Evolutionary conservation across 805 yeast genomes (phyloP), one percentile per base, ranked within the genome.

Genomic region (Saturnispora sanitii): DNA sequence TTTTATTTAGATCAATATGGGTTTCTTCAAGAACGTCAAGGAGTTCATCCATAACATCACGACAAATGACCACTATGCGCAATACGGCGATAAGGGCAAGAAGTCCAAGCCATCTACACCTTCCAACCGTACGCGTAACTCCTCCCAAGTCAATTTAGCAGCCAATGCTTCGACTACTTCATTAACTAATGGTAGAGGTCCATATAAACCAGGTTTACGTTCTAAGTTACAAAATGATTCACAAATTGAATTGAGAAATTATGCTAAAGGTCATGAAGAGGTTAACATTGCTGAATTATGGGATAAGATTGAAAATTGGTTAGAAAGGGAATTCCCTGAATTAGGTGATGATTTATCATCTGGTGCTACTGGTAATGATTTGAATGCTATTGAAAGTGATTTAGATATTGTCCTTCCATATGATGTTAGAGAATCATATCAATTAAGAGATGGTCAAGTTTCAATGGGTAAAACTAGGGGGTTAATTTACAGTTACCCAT

Each of bases 361-460:
- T 38, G 82, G 86, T 22, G 92, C 87, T 46, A 85, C 96, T 0
- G 68, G 71, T 30, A 73, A 79, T 43, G 98, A 92, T 57, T 67
- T 90, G 42, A 68, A 70, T 47, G 90, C 82, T 50, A 80, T 92
- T 23, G 96, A 92, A 63, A 73, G 74, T 50, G 96, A 90, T 58
- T 66, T 87, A 54, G 77, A 74, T 34, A 65, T 85, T 38, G 66
- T 68, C 35, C 68, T 92, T 34, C 98, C 98, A 1, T 65, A 77
- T 2, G 84, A 90, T 42, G 85, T 92, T 6, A 68, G 82, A 40
- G 94, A 87, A 33, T 82, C 90, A 34, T 74, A 73, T 54, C 73
- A 77, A 52, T 62, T 82, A 31, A 95, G 92, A 49, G 97, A 92
- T 55, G 98, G 98, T 39, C 98, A 92, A 64, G 82, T 80, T 44